Evolutionary conservation across 345 rosid species (phyloP).

Genomic region (Physaria fendleri): DNA sequence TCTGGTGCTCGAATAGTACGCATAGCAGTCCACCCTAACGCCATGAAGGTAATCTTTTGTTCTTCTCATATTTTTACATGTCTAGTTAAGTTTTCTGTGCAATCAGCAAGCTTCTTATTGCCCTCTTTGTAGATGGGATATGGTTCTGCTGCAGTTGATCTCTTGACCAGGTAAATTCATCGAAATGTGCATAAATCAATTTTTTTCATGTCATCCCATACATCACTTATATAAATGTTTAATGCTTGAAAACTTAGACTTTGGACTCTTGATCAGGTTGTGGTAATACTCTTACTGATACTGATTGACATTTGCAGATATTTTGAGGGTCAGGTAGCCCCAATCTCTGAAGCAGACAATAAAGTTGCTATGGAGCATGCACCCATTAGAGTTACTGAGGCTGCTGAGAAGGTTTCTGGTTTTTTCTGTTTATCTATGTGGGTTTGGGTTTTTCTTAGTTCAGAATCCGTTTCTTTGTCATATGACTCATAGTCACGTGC

Average conservation of each 20-base stretch:
- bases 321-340: slow-evolving; percentile 76
- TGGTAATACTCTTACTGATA: neutral
- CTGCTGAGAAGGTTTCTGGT: slow-evolving; percentile 80
- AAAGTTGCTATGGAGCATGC: slow-evolving; percentile 42
- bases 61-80: neutral
- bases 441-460: neutral
- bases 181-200: neutral
- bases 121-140: slow-evolving; percentile 75
- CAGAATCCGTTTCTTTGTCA: neutral
- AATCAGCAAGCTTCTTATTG: slow-evolving; percentile 12
- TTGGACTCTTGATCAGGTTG: neutral
- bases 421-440: neutral
- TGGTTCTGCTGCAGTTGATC: slow-evolving; percentile 90
- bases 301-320: slow-evolving; percentile 46
- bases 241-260: neutral
- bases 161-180: slow-evolving; percentile 61
- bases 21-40: slow-evolving; percentile 96
- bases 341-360: slow-evolving; percentile 51
- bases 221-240: neutral
- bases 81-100: slow-evolving; percentile 13
- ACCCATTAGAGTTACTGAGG: slow-evolving; percentile 58
- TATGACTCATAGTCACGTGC: neutral
- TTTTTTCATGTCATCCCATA: neutral
- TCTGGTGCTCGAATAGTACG: slow-evolving; percentile 98
- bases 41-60: slow-evolving; percentile 63